A percentile compares a stretch with the other conserved stretches of the same genome.
These are phyloP conservation scores for Penicillium sp. DNA, from an alignment of 2,329 filamentous ascomycete genomes.

Conservation along the genomic window DNA sequence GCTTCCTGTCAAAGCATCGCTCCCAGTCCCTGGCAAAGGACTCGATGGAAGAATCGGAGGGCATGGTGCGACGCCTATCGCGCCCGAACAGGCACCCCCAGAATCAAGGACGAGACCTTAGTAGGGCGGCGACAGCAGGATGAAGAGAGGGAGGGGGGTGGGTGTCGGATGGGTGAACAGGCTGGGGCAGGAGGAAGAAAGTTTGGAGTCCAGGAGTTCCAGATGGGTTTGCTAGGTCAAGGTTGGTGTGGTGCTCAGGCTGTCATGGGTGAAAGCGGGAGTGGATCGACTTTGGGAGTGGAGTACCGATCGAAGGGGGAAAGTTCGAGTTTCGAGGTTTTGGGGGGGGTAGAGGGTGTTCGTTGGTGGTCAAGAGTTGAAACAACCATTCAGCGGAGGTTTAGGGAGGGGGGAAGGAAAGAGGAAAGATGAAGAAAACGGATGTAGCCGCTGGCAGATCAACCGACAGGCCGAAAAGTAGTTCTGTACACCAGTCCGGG, in stretches of 20 bases:
- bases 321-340: neutral
- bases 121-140: neutral
- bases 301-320: constrained; percentile 25
- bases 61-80: constrained; percentile 31
- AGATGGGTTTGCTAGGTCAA: neutral
- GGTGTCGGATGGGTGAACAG: neutral
- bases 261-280: constrained; percentile 27
- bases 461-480: constrained; percentile 7
- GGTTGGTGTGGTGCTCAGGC: constrained; percentile 7
- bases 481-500: neutral
- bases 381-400: constrained; percentile 5
- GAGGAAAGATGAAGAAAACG: constrained; percentile 21
- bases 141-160: constrained; percentile 4
- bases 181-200: constrained; percentile 6
- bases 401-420: constrained; percentile 11
- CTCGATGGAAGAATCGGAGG: constrained; percentile 19
- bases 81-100: constrained; percentile 20
- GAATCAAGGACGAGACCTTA: constrained; percentile 3
- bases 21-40: constrained; percentile 29
- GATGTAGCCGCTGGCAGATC: constrained; percentile 30
- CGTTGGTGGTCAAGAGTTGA: neutral
- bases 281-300: constrained; percentile 26
- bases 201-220: neutral
- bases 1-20: constrained; percentile 39
- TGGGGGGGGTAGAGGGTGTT: neutral